phyloP scores from a whole-genome alignment of 2,329 filamentous ascomycete species.

The Aspergillus sp. region DNA sequence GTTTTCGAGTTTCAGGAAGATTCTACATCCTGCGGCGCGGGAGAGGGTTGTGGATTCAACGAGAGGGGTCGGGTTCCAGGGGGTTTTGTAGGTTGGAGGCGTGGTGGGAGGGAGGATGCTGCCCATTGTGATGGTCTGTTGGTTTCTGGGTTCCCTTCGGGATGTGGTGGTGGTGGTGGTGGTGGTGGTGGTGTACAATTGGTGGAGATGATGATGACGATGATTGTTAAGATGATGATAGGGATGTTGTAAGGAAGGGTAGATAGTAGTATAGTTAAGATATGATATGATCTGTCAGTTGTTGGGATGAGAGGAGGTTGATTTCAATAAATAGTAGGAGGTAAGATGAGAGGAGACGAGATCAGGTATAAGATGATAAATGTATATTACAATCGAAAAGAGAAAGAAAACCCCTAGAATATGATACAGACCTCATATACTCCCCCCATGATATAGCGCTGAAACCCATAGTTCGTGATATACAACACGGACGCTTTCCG shows the following conservation, averaged over 20 bases:
- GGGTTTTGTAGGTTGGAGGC: constrained; percentile 39
- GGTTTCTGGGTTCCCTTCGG: background rate
- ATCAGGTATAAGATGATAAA: constrained; percentile 7
- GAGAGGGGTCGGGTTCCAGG: constrained; percentile 73
- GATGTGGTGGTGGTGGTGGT: no score
- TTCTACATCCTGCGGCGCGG: constrained; percentile 71
- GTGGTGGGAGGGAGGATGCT: constrained; percentile 36
- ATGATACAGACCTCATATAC: constrained; percentile 16
- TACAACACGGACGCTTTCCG: constrained; percentile 29
- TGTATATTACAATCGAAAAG: constrained; percentile 8
- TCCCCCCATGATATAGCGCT: constrained; percentile 24
- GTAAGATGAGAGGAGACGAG: background rate
- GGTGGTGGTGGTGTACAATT: no score
- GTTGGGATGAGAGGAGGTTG: background rate
- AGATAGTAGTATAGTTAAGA: background rate
- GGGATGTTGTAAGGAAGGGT: background rate
- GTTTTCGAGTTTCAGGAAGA: constrained; percentile 84
- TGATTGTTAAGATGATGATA: background rate
- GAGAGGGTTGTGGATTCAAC: constrained; percentile 68
- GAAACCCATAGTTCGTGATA: constrained; percentile 29
- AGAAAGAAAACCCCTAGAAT: constrained; percentile 6
- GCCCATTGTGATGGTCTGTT: constrained; percentile 32
- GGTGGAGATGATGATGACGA: no score
- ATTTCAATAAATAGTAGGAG: background rate
- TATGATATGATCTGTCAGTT: background rate